Evolutionary conservation across 352 stramenopile species (phyloP).

Genomic region (Globisporangium solare): DNA sequence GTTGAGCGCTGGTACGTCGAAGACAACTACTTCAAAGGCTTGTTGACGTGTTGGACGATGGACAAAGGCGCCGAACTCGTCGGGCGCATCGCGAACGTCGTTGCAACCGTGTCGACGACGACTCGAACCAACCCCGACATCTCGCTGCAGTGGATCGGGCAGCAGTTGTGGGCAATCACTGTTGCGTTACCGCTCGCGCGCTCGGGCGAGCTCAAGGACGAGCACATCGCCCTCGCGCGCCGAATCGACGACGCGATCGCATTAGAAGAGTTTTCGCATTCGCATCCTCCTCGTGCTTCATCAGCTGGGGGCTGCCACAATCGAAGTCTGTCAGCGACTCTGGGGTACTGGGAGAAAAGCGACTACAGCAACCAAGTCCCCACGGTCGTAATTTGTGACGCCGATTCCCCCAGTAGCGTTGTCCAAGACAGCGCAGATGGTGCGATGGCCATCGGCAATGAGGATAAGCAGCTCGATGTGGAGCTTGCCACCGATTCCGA

Average conservation of each 20-base stretch:
- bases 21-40: conserved; percentile 65
- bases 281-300: no score
- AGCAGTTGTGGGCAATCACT: conserved; percentile 65
- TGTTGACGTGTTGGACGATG: conserved; percentile 75
- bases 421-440: neutral
- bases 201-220: conserved; percentile 49
- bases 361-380: conserved; percentile 14
- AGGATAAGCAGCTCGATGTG: neutral
- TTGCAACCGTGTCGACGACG: conserved; percentile 9
- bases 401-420: neutral
- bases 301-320: no score
- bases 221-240: conserved; percentile 59
- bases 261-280: conserved; percentile 11
- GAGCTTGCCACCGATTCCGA: no score
- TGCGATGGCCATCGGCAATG: neutral
- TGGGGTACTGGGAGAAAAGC: neutral
- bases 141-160: conserved; percentile 72
- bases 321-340: conserved; percentile 2
- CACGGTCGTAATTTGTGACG: conserved; percentile 9
- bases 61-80: conserved; percentile 61
- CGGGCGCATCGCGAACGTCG: conserved; percentile 44
- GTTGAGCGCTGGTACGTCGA: conserved; percentile 74
- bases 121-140: conserved; percentile 60
- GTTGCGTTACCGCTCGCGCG: conserved; percentile 56
- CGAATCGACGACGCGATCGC: conserved; percentile 62